Evolutionary conservation across 2,329 filamentous ascomycete genomes (phyloP).

Genomic region (Nigrospora oryzae): DNA sequence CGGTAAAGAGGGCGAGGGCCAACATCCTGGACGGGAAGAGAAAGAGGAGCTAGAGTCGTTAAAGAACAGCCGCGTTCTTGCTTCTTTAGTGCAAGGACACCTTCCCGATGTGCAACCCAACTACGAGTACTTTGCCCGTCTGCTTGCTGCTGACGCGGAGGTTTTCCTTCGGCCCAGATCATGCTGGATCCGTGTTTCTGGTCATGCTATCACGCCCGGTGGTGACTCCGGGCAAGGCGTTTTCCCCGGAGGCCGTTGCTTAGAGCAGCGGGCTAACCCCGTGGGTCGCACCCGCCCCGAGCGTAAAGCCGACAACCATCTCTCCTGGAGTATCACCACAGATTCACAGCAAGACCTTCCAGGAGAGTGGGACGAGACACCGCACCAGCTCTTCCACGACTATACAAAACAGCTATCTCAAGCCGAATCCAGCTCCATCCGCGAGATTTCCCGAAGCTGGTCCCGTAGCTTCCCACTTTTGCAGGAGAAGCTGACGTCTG

Average conservation of each 20-base stretch:
- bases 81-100: constrained; percentile 47
- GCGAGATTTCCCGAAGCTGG: constrained; percentile 47
- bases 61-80: constrained; percentile 57
- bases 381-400: constrained; percentile 45
- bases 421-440: constrained; percentile 46
- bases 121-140: constrained; percentile 52
- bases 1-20: constrained; percentile 43
- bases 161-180: constrained; percentile 48
- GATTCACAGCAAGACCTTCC: constrained; percentile 32
- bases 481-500: constrained; percentile 38
- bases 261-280: constrained; percentile 28
- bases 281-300: constrained; percentile 33
- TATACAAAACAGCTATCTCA: constrained; percentile 47
- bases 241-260: constrained; percentile 14
- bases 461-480: constrained; percentile 49
- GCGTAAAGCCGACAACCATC: constrained; percentile 27
- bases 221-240: constrained; percentile 8
- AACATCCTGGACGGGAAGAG: constrained; percentile 22
- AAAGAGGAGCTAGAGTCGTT: constrained; percentile 42
- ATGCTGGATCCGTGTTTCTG: constrained; percentile 49
- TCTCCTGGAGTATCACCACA: too few species aligned
- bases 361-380: constrained; percentile 19
- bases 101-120: constrained; percentile 51
- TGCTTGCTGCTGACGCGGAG: constrained; percentile 44
- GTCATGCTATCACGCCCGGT: constrained; percentile 26